Base-by-base conservation (phyloP, 2,329 filamentous ascomycete genomes). In the Sarocladium brachiariae region DNA sequence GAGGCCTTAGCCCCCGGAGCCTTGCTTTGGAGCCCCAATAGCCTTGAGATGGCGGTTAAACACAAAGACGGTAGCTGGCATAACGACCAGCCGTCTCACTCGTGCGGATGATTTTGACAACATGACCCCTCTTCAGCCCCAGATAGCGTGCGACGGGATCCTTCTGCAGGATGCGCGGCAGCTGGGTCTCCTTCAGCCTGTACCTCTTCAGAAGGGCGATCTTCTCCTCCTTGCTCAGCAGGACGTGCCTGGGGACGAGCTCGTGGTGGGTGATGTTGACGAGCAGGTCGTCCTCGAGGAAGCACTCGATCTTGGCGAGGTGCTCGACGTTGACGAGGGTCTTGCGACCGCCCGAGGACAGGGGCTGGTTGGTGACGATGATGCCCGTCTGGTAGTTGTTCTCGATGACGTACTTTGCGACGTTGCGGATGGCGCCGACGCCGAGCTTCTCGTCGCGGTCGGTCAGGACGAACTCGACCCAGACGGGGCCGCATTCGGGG, bases 191-290 rank as follows among this genome's bases (percentile, higher is more conserved):
- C 81, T 96, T 97, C 68, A 99, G 72, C 46, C 93, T 83, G 71
- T 99, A 99, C 55, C 93, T 78, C 71, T 90, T 83, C 54, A 99
- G 76, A 62, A 99, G 73, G 33, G 87, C 86, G 43, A 73, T 72
- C 79, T 96, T 96, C 76, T 99, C 93, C 61, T 95, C 89, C 41
- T 83, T 80, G 61, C 89, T 95, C 51, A 99, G 81, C 54, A 97
- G 72, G 33, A 97, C 84, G 65, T 99, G 93, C 66, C 87, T 90
- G 39, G 93, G 93, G 25, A 99, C 93, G 51, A 99, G 80, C 71
- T 97, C 92, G 73, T 99, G 93, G 68, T 91, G 88, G 53, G 92
- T 97, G 69, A 99, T 97, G 72, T 99, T 99, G 70, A 99, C 91
- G 53, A 97, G 78, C 60, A 99, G 71, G 70, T 99, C 93, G 67